Evolutionary conservation across 2,329 filamentous ascomycete genomes (phyloP), one percentile per base, ranked within the genome.

Genomic region (Phialocephala sp.): DNA sequence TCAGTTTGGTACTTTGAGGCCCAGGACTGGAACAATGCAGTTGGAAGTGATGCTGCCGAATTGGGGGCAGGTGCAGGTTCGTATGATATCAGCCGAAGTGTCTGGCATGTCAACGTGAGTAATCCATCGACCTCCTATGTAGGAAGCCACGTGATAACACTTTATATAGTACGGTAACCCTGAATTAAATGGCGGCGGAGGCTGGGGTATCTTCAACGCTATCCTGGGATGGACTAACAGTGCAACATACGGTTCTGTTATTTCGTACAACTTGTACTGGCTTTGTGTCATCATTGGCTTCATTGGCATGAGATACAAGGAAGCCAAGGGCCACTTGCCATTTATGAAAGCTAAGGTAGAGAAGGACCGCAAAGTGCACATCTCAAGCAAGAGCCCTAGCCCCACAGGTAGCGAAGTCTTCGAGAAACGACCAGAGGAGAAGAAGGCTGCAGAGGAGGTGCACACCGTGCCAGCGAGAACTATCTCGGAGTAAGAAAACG

Each of bases 231-330:
- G 93, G 93, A 86, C 88, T 67, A 97, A 97, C 80, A 92, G 91
- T 14, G 93, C 91, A 5, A 96, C 93, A 1, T 93, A 94, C 73
- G 92, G 93, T 60, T 94, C 91, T 0, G 90, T 97, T 69, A 88
- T 97, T 68, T 89, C 91, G 1, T 97, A 97, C 80, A 96, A 95
- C 76, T 65, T 94, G 18, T 97, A 97, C 81, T 97, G 93, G 93
- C 79, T 95, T 59, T 82, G 81, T 9, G 83, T 92, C 70, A 92
- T 93, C 64, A 67, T 82, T 18, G 84, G 83, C 5, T 91, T 94
- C 75, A 67, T 87, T 15, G 70, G 80, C 39, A 84, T 94, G 82
- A 83, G 89, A 50, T 92, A 87, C 79, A 85, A 85, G 68, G 92
- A 95, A 79, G 79, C 77, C 65, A 81, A 80, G 9, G 83, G 83